Evolutionary conservation across 495 filamentous ascomycete species (phyloP), one percentile per base, ranked within the genome.

Genomic region (Aspergillus steynii): DNA sequence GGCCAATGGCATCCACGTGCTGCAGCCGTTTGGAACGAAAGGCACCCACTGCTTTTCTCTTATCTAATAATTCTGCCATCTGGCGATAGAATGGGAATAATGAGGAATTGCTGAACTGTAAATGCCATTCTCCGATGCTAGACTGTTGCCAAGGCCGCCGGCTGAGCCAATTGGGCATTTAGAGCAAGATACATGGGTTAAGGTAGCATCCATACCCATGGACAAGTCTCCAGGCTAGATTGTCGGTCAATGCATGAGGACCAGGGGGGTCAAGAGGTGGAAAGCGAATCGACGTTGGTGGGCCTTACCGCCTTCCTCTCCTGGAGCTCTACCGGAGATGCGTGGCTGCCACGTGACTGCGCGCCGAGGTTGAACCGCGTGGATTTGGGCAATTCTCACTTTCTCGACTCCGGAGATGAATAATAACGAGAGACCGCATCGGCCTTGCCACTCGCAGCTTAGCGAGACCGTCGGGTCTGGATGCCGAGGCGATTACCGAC

Each of bases 1-100:
- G 28, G 5, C 61, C 61, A 64, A 64, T 64, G 29, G 56, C 9
- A 15, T 15, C 37, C 20, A 27, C 37, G 37, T 42, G 37, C 37
- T 14, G 14, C 4, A 8, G 37, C 37, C 37, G 37, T 42, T 42
- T 42, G 37, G 37, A 42, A 42, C 37, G 1, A 10, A 14, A 42
- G 37, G 37, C 37, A 42, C 9, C 37, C 37, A 42, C 37, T 4
- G 37, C 9, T 46, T 55, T 55, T 55, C 28, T 45, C 53, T 55
- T 55, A 55, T 55, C 53, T 55, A 55, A 47, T 46, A 45, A 32
- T 26, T 45, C 29, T 34, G 20, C 37, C 32, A 42, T 42, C 32
- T 42, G 29, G 32, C 31, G 53, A 9, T 42, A 42, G 37, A 42
- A 12, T 34, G 12, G 37, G 37, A 42, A 42, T 42, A 20, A 20